A percentile compares a stretch with the other conserved stretches of the same genome.
These are phyloP conservation scores for Serendipita indica DNA, from an alignment of 768 basidiomycete genomes.

Conservation along the genomic window DNA sequence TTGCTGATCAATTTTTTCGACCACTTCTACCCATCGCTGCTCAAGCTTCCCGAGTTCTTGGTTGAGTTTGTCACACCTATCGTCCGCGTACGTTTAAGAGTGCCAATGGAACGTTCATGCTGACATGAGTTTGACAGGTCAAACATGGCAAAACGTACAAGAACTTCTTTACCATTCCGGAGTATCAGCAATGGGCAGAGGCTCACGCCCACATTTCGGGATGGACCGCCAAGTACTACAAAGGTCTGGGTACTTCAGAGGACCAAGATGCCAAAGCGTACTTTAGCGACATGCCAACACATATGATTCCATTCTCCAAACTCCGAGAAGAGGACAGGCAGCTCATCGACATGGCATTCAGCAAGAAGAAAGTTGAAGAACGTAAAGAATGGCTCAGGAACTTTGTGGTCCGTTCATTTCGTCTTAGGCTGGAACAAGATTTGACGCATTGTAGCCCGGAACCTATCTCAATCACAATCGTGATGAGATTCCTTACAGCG, in stretches of 20 bases:
- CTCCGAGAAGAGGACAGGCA: conserved; percentile 70
- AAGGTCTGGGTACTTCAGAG: conserved; percentile 94
- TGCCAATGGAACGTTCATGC: not conserved
- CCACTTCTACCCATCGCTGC: conserved; percentile 87
- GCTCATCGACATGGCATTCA: conserved; percentile 94
- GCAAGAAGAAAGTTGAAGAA: conserved; percentile 98
- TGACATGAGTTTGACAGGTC: conserved; percentile 33
- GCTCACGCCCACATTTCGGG: conserved; percentile 57
- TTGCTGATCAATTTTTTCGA: conserved; percentile 95
- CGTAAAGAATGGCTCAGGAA: conserved; percentile 96
- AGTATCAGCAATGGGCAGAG: conserved; percentile 87
- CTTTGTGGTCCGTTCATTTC: conserved; percentile 46
- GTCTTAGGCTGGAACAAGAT: no score
- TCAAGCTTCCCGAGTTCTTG: conserved; percentile 80
- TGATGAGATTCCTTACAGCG: conserved; percentile 70
- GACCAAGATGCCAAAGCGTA: conserved; percentile 85
- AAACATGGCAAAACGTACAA: conserved; percentile 61
- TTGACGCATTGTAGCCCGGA: conserved; percentile 50
- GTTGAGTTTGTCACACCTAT: conserved; percentile 99
- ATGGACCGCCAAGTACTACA: conserved; percentile 95
- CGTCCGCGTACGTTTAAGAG: conserved; percentile 50
- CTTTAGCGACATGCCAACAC: conserved; percentile 82
- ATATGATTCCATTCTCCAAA: conserved; percentile 83
- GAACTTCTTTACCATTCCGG: conserved; percentile 94
- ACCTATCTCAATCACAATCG: conserved; percentile 85